Base-by-base conservation (phyloP, 495 filamentous ascomycete species). In the Aspergillus incahuasiensis region DNA sequence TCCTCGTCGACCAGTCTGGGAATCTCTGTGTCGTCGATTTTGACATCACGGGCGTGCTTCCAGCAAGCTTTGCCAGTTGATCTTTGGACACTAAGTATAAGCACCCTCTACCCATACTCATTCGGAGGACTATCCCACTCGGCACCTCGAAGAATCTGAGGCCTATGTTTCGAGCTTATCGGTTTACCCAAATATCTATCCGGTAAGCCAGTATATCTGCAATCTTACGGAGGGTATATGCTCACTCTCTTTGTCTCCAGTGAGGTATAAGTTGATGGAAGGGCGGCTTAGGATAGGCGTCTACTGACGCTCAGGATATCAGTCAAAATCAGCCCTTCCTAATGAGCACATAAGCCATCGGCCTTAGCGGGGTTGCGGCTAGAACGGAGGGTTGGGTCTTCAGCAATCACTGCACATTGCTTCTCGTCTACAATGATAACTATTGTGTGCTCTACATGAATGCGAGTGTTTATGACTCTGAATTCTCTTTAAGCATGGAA, bases 1-100 rank as follows among this genome's bases (percentile, higher is more conserved):
- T 44, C 42, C 42, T 6, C 42, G 42, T 44, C 20, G 42, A 44
- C 19, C 20, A 9, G 20, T 44, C 19, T 21, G 42, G 20, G 42
- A 44, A 21, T 44, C 42, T 44, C 42, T 44, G 42, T 18, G 42
- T 44, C 42, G 42, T 44, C 42, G 42, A 44, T 44, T 44, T 44
- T 15, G 42, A 44, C 19, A 22, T 22, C 20, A 44, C 42, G 42
- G 42, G 42, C 42, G 42, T 44, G 19, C 42, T 44, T 44, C 42
- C 16, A 44, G 42, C 42, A 20, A 44, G 42, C 42, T 44, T 44
- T 44, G 42, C 42, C 42, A 44, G 42, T 20, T 44, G 42, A 20
- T 20, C 42, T 22, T 44, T 44, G 42, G 19, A 44, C 42, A 44
- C 42, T 21, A 44, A 12, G 19, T 44, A 44, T 44, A 44, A 44